Evolutionary conservation across 805 yeast genomes (phyloP), one percentile per base, ranked within the genome.

Genomic region (Wickerhamomyces bovis): DNA sequence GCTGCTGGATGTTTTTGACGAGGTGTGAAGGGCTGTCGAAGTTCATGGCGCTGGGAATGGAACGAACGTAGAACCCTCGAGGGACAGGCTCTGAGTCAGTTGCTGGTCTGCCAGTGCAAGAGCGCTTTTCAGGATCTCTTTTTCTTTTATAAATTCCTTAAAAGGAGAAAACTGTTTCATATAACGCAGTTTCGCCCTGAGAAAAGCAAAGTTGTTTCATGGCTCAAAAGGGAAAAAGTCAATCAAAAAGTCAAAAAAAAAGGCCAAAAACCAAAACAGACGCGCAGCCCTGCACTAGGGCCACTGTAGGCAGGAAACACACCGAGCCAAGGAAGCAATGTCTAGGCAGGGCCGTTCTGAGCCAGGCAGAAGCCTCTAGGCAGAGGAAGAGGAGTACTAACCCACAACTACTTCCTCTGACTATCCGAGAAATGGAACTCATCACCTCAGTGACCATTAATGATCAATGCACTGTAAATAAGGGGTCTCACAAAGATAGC

Each of bases 11-110:
- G 44, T 49, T 56, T 51, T 50, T 54, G 47, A 51, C 44, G 40
- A 53, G 46, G 21, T 54, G 47, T 16, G 57, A 50, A 13, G 60
- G 60, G 7, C 57, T 53, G 39, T 53, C 56, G 39, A 56, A 53
- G 51, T 44, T 51, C 60, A 56, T 56, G 19, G 42, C 9, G 28
- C 12, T 9, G 38, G 19, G 16, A 33, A 33, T n/a, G 36, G 20
- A 16, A 28, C 31, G 31, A 28, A 28, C n/a, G 31, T 28, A n/a
- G 31, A 28, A 28, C 31, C 31, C 31, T 28, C n/a, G n/a, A 28
- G 31, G n/a, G 31, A 28, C 31, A n/a, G 31, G 31, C n/a, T 28
- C 31, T 28, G 5, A 28, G 4, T 28, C 31, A n/a, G n/a, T 28
- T 28, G 31, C 31, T 28, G 12, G 31, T 12, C 12, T 13, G 11